phyloP scores from a whole-genome alignment of 2,329 filamentous ascomycete genomes.

The Monilinia aucupariae region DNA sequence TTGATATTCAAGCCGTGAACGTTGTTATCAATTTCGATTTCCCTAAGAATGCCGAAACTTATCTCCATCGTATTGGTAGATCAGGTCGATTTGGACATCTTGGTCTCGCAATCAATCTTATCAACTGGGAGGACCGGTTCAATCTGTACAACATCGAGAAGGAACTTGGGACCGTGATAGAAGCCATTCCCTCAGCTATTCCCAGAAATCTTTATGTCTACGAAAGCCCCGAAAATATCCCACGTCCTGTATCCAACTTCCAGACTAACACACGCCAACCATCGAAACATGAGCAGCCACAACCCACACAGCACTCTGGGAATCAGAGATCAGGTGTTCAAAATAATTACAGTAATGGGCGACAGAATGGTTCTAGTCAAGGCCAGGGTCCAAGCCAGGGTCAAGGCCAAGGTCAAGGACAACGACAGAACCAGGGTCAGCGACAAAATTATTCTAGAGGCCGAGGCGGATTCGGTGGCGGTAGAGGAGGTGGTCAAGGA shows the following conservation, averaged over 20 bases:
- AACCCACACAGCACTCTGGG: slow-evolving; percentile 27
- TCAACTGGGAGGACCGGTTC: slow-evolving; percentile 99
- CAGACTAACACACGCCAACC: slow-evolving; percentile 35
- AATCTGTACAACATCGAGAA: slow-evolving; percentile 99
- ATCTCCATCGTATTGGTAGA: slow-evolving; percentile 95
- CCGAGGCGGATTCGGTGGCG: slow-evolving; percentile 24
- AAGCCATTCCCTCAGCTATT: slow-evolving; percentile 88
- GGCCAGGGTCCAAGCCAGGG: slow-evolving; percentile 31
- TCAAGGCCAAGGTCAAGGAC: slow-evolving; percentile 30
- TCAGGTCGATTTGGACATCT: slow-evolving; percentile 96
- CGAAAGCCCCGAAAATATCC: slow-evolving; percentile 91
- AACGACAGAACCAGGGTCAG: slow-evolving; percentile 24
- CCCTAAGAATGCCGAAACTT: slow-evolving; percentile 98
- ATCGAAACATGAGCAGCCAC: slow-evolving; percentile 27
- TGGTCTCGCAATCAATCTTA: slow-evolving; percentile 95
- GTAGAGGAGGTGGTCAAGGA: slow-evolving; percentile 27
- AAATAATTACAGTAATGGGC: slow-evolving; percentile 27
- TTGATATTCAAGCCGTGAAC: slow-evolving; percentile 98
- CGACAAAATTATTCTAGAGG: slow-evolving; percentile 15
- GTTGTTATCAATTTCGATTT: slow-evolving; percentile 99
- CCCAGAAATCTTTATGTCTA: slow-evolving; percentile 99
- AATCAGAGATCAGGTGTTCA: slow-evolving; percentile 26
- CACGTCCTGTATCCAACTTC: slow-evolving; percentile 63
- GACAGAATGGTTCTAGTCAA: slow-evolving; percentile 28
- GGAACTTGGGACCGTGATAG: slow-evolving; percentile 94